Evolutionary conservation across 495 filamentous ascomycete species (phyloP).

Genomic region (Xylaria nigripes): DNA sequence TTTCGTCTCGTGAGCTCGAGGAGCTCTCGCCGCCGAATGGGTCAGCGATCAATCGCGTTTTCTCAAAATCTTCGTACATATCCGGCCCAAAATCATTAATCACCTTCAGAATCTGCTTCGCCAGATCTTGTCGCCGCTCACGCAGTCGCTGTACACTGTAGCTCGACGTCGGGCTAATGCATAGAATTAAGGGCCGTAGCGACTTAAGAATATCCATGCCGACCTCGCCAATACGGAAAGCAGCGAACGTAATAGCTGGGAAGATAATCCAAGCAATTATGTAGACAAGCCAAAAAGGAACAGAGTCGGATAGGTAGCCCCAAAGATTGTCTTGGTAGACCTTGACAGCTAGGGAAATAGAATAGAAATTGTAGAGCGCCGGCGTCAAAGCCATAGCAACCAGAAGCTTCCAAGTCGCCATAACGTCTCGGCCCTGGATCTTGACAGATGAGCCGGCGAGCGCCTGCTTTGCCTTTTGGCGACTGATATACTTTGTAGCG

Average conservation of each 20-base stretch:
- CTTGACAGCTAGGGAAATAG: constrained; percentile 62
- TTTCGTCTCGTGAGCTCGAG: constrained; percentile 15
- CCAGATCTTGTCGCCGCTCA: constrained; percentile 60
- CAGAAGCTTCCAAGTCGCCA: constrained; percentile 97
- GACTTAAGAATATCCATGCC: constrained; percentile 99
- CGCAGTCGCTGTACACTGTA: constrained; percentile 79
- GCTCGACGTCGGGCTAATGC: constrained; percentile 71
- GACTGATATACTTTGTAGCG: constrained; percentile 80
- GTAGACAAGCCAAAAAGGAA: constrained; percentile 72
- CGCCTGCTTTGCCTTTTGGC: constrained; percentile 80
- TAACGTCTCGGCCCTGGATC: constrained; percentile 85
- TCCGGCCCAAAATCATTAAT: constrained; percentile 96
- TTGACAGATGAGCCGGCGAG: constrained; percentile 91
- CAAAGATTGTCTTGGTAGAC: constrained; percentile 72
- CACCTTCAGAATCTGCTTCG: constrained; percentile 73
- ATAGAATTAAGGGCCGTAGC: constrained; percentile 80
- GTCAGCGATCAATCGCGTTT: constrained; percentile 63
- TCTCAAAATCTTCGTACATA: constrained; percentile 93
- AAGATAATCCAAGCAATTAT: constrained; percentile 68
- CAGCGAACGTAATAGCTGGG: constrained; percentile 83
- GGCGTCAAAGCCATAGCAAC: constrained; percentile 86
- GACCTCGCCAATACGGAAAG: constrained; percentile 89
- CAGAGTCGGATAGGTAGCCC: constrained; percentile 68
- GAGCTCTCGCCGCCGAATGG: constrained; percentile 28
- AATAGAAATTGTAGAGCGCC: constrained; percentile 74